Evolutionary conservation across 257 asterid genomes (phyloP).

Genomic region (Solanum bulbocastanum): DNA sequence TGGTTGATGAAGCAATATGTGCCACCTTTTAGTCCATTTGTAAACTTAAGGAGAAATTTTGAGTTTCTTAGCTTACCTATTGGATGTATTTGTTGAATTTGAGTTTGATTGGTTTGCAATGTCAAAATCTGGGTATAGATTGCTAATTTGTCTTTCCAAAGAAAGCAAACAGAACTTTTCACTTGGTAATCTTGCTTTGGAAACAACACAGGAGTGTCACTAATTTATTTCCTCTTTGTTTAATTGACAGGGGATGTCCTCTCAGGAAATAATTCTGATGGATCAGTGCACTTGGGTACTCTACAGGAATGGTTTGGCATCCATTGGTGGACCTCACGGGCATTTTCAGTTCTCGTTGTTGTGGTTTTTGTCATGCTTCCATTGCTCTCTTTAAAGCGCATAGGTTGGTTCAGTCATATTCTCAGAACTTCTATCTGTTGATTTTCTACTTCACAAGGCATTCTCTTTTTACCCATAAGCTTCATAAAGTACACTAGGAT

Average conservation of each 20-base stretch:
- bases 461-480: neutral
- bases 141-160: neutral
- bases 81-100: neutral
- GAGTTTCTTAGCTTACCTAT: neutral
- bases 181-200: neutral
- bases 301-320: constrained; percentile 91
- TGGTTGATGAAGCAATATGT: neutral
- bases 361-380: constrained; percentile 77
- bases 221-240: neutral
- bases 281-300: constrained; percentile 69
- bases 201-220: neutral
- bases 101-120: neutral
- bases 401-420: constrained; percentile 39
- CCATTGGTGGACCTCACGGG: constrained; percentile 92
- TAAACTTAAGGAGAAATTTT: neutral
- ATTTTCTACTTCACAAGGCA: neutral
- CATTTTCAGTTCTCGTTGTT: constrained; percentile 51
- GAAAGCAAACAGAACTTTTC: neutral
- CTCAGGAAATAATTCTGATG: constrained; percentile 66
- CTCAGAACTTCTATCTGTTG: neutral
- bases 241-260: constrained; percentile 70
- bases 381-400: constrained; percentile 63
- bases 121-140: neutral
- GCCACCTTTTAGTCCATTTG: neutral
- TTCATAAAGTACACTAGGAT: neutral